Evolutionary conservation across 176 grass and related monocot species (phyloP).

Genomic region (Alopecurus myosuroides): DNA sequence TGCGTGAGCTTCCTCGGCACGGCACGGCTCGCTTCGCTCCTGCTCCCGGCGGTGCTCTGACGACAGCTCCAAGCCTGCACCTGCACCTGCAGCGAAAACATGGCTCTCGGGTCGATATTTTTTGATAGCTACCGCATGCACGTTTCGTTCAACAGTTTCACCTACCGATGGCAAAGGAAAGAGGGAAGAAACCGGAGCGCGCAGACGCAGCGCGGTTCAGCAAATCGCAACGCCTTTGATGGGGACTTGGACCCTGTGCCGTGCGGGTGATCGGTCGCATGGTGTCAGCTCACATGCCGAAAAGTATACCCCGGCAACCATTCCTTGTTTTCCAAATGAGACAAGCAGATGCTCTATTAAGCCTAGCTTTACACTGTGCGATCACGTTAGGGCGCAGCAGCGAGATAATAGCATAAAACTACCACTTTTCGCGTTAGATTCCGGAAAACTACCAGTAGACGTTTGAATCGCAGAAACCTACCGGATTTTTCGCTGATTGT

Average conservation of each 20-base stretch:
- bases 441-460: no score
- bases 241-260: background rate
- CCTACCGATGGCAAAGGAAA: background rate
- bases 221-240: background rate
- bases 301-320: background rate
- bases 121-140: background rate
- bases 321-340: constrained; percentile 37
- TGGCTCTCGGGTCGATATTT: background rate
- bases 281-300: constrained; percentile 31
- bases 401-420: no score
- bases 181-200: background rate
- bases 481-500: no score
- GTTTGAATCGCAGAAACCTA: no score
- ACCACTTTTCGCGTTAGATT: no score
- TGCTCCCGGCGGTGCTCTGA: background rate
- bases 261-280: background rate
- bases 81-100: background rate
- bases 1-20: background rate
- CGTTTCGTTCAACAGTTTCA: background rate
- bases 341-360: constrained; percentile 28
- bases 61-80: background rate
- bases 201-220: no score
- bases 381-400: no score
- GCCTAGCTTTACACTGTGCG: constrained; percentile 22
- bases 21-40: background rate